Base-by-base conservation (phyloP, 2,329 filamentous ascomycete genomes). In the Cephalotrichum gorgonifer region DNA sequence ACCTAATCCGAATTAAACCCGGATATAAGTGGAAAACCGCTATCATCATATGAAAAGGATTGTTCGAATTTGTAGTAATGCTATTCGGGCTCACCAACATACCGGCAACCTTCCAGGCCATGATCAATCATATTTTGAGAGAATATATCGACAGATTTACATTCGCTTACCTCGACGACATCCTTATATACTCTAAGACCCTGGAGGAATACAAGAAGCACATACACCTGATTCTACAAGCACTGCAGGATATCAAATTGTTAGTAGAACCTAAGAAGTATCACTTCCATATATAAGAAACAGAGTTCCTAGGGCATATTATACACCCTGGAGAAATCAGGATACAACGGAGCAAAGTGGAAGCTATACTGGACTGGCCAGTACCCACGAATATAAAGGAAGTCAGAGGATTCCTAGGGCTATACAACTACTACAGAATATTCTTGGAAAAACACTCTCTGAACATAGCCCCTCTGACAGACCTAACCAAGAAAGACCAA, bases 351-450 rank as follows among this genome's bases (percentile, higher is more conserved):
- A 53, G 55, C 44, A 42, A 54, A 20, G 20, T 56, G 43, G 55
- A 55, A 31, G 30, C 58, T 30, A 57, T 5, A n/a, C n/a, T 9
- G 15, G 33, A 33, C 7, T 39, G n/a, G 8, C 15, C 2, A 8
- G 54, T 50, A 55, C 48, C 22, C 44, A 56, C 26, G 53, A 59
- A 54, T 54, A 57, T 22, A 58, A 60, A 51, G 58, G 54, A 25
- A 42, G 11, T 15, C 50, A 51, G 28, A 46, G 2, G 14, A 15
- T 46, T 53, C 35, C 50, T 50, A 49, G 38, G 22, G 30, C 49
- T 49, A 43, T 49, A 44, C 31, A 55, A 51, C 44, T 52, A 44
- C 30, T 51, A 44, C 28, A 39, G 47, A 31, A 38, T 22, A 30
- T 28, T 50, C 11, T 12, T 45, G 43, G 49, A 44, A 15, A 17